These are phyloP conservation scores for Paramecium pentaurelia DNA, from an alignment of 73 alveolate species.

Conservation along the genomic window DNA sequence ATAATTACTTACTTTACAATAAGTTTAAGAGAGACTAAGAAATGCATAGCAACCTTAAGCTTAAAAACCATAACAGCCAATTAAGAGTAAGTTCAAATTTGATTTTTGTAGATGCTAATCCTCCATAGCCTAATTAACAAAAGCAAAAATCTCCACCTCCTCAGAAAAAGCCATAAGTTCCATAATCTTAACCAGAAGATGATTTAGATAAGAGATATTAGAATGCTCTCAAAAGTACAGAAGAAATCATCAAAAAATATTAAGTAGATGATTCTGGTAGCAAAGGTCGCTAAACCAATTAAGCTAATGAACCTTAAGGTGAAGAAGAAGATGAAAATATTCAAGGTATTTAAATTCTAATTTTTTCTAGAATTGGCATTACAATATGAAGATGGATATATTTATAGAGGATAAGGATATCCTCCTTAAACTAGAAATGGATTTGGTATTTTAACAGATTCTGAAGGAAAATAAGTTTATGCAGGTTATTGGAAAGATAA, in stretches of 20 bases:
- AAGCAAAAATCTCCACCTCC: neutral
- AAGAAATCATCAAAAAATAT: slow-evolving; percentile 16
- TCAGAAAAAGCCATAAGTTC: neutral
- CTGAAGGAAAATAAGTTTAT: neutral
- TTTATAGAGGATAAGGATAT: slow-evolving; percentile 21
- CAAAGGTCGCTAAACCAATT: neutral
- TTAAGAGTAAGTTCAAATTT: neutral
- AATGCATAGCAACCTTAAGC: neutral
- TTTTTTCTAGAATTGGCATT: neutral
- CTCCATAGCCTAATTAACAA: neutral
- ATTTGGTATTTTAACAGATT: neutral
- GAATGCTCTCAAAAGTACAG: slow-evolving; percentile 2
- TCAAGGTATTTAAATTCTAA: neutral
- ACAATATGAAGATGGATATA: slow-evolving; percentile 19
- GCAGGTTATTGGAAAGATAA: slow-evolving; percentile 34
- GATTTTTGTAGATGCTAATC: neutral
- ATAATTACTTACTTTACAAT: neutral
- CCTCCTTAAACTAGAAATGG: slow-evolving; percentile 1
- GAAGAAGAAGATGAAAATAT: slow-evolving; percentile 30
- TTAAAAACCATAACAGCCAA: neutral
- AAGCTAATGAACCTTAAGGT: neutral
- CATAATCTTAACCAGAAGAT: neutral
- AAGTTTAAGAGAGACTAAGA: neutral
- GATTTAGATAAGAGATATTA: slow-evolving; percentile 27
- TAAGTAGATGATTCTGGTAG: neutral